These are phyloP conservation scores for Cairneyella variabilis DNA, from an alignment of 495 filamentous ascomycete genomes.

Conservation along the genomic window DNA sequence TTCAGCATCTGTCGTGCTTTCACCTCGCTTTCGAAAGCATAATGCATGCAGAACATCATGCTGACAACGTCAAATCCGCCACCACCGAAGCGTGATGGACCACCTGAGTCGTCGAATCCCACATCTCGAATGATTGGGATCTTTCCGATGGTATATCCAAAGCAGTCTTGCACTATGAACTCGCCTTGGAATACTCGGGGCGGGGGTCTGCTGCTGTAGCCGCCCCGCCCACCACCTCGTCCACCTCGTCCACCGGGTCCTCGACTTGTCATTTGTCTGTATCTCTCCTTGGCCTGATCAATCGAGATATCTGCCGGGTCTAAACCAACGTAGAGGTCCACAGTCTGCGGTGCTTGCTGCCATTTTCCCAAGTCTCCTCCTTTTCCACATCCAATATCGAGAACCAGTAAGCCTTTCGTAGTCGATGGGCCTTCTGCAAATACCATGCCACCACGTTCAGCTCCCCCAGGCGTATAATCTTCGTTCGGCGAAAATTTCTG, in stretches of 20 bases:
- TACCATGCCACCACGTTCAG: slow-evolving; percentile 47
- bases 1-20: slow-evolving; percentile 88
- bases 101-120: slow-evolving; percentile 69
- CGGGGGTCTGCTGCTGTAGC: slow-evolving; percentile 32
- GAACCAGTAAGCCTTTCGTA: slow-evolving; percentile 62
- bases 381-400: slow-evolving; percentile 96
- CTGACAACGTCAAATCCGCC: slow-evolving; percentile 93
- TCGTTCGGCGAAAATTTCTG: slow-evolving; percentile 93
- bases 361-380: slow-evolving; percentile 94
- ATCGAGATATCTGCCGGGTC: slow-evolving; percentile 92
- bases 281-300: slow-evolving; percentile 82
- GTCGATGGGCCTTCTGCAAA: slow-evolving; percentile 30
- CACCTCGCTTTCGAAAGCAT: slow-evolving; percentile 88
- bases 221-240: slow-evolving; percentile 47
- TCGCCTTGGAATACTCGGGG: slow-evolving; percentile 71
- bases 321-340: slow-evolving; percentile 86
- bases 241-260: slow-evolving; percentile 52
- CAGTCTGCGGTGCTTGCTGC: slow-evolving; percentile 80
- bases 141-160: slow-evolving; percentile 72
- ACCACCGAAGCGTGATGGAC: slow-evolving; percentile 40
- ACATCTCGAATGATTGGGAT: slow-evolving; percentile 75
- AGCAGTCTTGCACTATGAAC: slow-evolving; percentile 88
- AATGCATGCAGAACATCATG: slow-evolving; percentile 99
- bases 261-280: slow-evolving; percentile 60
- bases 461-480: slow-evolving; percentile 52